phyloP scores from a whole-genome alignment of 805 yeast species.

The Kodamaea kakaduensis region DNA sequence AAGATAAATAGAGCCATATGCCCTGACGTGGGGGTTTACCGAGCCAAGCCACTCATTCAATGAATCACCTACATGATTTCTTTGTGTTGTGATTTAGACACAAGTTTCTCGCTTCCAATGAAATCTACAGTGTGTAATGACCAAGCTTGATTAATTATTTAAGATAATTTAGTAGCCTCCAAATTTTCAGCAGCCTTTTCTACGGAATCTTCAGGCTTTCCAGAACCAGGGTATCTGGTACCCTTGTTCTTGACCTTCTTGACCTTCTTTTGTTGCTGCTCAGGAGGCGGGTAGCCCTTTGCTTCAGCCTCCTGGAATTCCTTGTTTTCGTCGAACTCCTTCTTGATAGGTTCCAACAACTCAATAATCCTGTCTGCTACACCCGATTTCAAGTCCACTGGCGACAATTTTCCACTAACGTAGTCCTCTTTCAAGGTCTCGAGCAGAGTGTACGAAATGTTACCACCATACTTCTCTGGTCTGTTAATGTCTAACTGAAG shows the following conservation, averaged over 20 bases:
- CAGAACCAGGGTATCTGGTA: slow-evolving; percentile 76
- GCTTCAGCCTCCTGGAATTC: slow-evolving; percentile 74
- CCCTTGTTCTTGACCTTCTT: slow-evolving; percentile 86
- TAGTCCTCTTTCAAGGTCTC: slow-evolving; percentile 70
- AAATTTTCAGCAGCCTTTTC: slow-evolving; percentile 11
- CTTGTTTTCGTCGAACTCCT: slow-evolving; percentile 52
- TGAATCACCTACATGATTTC: too few species aligned
- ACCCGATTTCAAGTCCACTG: slow-evolving; percentile 92
- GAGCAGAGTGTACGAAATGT: slow-evolving; percentile 65
- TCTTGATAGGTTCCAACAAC: slow-evolving; percentile 80
- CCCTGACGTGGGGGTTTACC: too few species aligned
- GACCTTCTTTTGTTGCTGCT: slow-evolving; percentile 60
- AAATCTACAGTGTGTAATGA: neutral
- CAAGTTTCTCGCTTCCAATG: neutral
- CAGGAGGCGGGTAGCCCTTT: slow-evolving; percentile 81
- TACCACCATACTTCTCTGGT: slow-evolving; percentile 97
- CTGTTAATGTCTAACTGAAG: slow-evolving; percentile 75
- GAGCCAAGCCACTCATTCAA: too few species aligned
- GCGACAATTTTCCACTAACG: slow-evolving; percentile 70
- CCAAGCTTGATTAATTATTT: too few species aligned
- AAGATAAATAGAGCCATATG: too few species aligned
- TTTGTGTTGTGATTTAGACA: too few species aligned
- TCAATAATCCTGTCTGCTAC: slow-evolving; percentile 80
- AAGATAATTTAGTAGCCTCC: slow-evolving; percentile 12
- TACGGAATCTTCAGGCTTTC: slow-evolving; percentile 19